phyloP scores from a whole-genome alignment of 148 eudicot species.

The Vaccinium vitisidaea region DNA sequence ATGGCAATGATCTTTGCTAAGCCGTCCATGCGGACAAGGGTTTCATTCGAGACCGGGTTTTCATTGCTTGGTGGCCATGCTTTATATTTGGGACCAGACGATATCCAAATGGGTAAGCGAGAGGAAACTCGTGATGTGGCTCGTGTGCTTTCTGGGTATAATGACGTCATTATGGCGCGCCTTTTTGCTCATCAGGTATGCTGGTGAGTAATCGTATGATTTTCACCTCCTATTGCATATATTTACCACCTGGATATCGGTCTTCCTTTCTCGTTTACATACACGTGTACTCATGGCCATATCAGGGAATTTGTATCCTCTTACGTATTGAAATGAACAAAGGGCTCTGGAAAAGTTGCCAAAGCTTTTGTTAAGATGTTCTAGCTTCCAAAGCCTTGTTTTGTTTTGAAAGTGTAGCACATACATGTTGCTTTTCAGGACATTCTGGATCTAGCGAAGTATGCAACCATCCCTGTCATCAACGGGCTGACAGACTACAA shows the following conservation, averaged over 20 bases:
- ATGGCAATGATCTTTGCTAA: constrained; percentile 99
- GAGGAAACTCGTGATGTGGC: constrained; percentile 99
- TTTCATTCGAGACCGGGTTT: constrained; percentile 97
- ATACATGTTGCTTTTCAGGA: constrained; percentile 52
- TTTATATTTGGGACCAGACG: constrained; percentile 85
- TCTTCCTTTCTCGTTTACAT: neutral
- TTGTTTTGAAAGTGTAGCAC: neutral
- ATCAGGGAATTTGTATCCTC: neutral
- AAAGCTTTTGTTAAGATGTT: constrained; percentile 12
- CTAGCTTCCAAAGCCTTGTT: neutral
- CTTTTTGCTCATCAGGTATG: constrained; percentile 98
- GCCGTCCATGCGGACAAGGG: constrained; percentile 98
- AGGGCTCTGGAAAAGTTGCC: neutral
- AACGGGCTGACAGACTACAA: constrained; percentile 93
- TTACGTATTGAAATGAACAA: neutral
- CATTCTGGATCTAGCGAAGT: constrained; percentile 80
- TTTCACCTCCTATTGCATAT: neutral
- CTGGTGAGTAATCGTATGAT: constrained; percentile 32
- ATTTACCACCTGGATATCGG: neutral
- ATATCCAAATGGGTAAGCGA: constrained; percentile 98
- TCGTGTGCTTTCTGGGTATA: constrained; percentile 88
- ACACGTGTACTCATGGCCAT: neutral
- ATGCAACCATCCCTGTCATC: constrained; percentile 78
- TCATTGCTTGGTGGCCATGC: constrained; percentile 96
- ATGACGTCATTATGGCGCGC: constrained; percentile 98